phyloP scores from a whole-genome alignment of 1,284 basidiomycete species.

The Sporisorium exsertum region DNA sequence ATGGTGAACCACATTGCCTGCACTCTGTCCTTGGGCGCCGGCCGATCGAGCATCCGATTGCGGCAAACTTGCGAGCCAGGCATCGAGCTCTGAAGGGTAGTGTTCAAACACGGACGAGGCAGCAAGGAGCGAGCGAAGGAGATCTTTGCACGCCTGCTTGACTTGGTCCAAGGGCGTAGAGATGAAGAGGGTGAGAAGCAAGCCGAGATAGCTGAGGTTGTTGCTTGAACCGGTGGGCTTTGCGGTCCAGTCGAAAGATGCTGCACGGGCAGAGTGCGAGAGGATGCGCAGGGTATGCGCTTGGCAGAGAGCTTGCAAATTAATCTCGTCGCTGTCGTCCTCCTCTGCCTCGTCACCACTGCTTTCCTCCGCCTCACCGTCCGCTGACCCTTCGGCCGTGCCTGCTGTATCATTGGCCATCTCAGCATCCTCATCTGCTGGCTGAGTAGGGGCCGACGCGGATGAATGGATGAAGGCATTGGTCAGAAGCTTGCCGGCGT shows the following conservation, averaged over 20 bases:
- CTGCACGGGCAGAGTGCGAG: constrained; percentile 31
- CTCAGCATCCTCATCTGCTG: constrained; percentile 2
- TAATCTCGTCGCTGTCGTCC: constrained; percentile 70
- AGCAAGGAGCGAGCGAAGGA: constrained; percentile 70
- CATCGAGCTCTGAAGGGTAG: constrained; percentile 77
- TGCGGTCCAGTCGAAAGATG: constrained; percentile 75
- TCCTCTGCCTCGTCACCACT: constrained; percentile 61
- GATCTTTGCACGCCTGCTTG: constrained; percentile 36
- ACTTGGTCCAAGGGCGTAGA: constrained; percentile 40
- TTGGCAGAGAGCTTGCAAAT: constrained; percentile 77
- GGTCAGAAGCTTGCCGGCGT: constrained; percentile 82
- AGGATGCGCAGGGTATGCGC: constrained; percentile 79
- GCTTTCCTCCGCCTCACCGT: constrained; percentile 18
- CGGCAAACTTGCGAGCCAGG: constrained; percentile 78
- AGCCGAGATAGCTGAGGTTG: constrained; percentile 50
- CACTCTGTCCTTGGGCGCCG: constrained; percentile 3
- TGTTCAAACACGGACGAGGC: constrained; percentile 85
- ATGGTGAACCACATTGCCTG: not conserved
- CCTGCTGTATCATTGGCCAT: constrained; percentile 4
- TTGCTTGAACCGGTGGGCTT: constrained; percentile 74
- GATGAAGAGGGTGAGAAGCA: constrained; percentile 47
- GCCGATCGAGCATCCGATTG: constrained; percentile 70
- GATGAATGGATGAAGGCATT: constrained; percentile 70
- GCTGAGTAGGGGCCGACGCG: not conserved
- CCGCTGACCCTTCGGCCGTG: not conserved